Evolutionary conservation across 306 rosid genomes (phyloP), one percentile per base, ranked within the genome.

Genomic region (Vigna radiata): DNA sequence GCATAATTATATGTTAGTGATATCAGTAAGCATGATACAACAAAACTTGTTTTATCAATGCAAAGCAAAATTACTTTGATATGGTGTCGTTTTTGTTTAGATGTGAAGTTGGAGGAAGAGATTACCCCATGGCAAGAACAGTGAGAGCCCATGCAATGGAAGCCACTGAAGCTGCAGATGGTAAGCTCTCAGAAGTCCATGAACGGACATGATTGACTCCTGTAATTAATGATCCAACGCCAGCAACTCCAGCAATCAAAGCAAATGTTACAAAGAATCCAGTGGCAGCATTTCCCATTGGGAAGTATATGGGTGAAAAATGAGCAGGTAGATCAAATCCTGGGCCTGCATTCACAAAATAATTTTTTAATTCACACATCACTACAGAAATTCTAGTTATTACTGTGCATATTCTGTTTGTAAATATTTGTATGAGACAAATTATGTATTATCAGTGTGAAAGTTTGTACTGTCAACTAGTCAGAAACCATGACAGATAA

Each of bases 261-360:
- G 98, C 90, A 76, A 91, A 96, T 21, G 83, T 87, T 52, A 93
- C 99, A 54, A 92, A 93, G 89, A 96, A 96, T 11, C 99, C 99
- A 18, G 99, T 96, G 5, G 99, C 98, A 55, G 93, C 99, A 77
- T 96, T 96, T 72, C 98, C 99, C 93, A 96, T 93, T 0, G 98
- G 98, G 27, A 96, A 96, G 81, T 86, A 84, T 73, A 96, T 89
- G 4, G 99, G 99, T 8, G 98, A 87, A 81, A 96, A 95, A 84
- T 95, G 98, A 1, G 97, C 94, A 0, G 98, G 99, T 21, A 91
- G 94, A 16, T 82, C 67, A 44, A 83, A 50, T 47, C 82, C 96
- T 56, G 90, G 59, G 56, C 97, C 98, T 95, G 88, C 78, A 82
- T 63, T n/a, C 7, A 36, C 31, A 18, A 64, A 64, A 37, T 4